phyloP scores from a whole-genome alignment of 208 protist species.

The Herpetomonas samuelpessoai region DNA sequence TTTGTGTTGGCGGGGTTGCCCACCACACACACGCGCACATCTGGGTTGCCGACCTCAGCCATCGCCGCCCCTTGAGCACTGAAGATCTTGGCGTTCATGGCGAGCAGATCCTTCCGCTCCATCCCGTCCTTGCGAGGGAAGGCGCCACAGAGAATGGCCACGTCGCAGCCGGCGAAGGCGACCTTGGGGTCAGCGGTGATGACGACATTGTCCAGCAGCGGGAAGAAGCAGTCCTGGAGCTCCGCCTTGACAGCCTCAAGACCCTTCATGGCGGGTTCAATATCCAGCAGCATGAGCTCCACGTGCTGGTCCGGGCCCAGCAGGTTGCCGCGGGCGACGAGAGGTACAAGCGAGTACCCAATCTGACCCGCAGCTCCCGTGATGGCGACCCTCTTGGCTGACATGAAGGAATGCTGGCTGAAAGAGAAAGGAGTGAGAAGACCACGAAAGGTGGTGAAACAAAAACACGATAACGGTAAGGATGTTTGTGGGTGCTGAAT shows the following conservation, averaged over 20 bases:
- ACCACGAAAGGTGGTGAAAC: slow-evolving; percentile 6
- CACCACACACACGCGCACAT: slow-evolving; percentile 91
- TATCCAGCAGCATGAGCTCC: slow-evolving; percentile 92
- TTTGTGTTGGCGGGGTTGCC: slow-evolving; percentile 99
- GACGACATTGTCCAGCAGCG: slow-evolving; percentile 78
- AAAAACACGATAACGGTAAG: slow-evolving; percentile 6
- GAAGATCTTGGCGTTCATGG: slow-evolving; percentile 96
- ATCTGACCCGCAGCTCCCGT: slow-evolving; percentile 98
- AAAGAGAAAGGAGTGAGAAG: slow-evolving; percentile 10
- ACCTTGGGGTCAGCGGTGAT: slow-evolving; percentile 61
- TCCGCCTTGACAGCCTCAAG: slow-evolving; percentile 92
- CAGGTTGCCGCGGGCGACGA: slow-evolving; percentile 92
- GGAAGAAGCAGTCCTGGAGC: slow-evolving; percentile 93
- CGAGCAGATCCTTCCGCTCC: slow-evolving; percentile 96
- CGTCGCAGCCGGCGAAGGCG: slow-evolving; percentile 85
- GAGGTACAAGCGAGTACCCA: slow-evolving; percentile 92
- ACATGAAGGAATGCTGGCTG: slow-evolving; percentile 14
- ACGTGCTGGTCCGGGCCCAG: slow-evolving; percentile 88
- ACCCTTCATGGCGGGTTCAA: slow-evolving; percentile 58
- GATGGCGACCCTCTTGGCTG: slow-evolving; percentile 68
- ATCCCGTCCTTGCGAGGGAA: slow-evolving; percentile 92
- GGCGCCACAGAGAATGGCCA: slow-evolving; percentile 85
- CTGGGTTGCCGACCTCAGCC: slow-evolving; percentile 71
- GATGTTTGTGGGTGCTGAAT: slow-evolving; percentile 7
- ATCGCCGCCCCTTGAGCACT: slow-evolving; percentile 89